Evolutionary conservation across 371 early-diverging fungal genomes (phyloP), one percentile per base, ranked within the genome.

Genomic region (Mucor piriformis): DNA sequence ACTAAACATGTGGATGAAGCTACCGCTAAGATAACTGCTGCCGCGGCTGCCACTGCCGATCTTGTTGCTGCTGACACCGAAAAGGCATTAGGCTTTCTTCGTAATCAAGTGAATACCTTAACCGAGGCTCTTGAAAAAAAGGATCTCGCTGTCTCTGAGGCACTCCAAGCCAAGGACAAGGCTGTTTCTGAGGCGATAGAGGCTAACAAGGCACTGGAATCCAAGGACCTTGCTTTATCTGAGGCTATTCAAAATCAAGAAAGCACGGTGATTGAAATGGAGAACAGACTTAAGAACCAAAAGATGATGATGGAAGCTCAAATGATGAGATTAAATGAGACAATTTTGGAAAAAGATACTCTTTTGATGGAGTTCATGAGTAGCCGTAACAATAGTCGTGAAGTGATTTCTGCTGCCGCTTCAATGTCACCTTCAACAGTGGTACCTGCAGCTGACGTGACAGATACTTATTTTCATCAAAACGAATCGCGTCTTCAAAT

Each of bases 311-410:
- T 63, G 63, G 67, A 67, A 10, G 29, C 59, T 15, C 59, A 63
- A 54, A 59, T 63, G 42, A 67, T 67, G 58, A 55, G 59, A 11
- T 37, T 67, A 7, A 63, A 58, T 13, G 59, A 67, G 21, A 59
- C 38, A 13, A 63, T 67, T 21, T 48, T 67, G 16, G 67, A 67
- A 42, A 67, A 67, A 12, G 67, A 67, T 37, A 47, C 47, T 18
- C 56, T 63, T 25, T 34, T 67, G 4, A 54, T 59, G 44, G 63
- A 63, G 25, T 48, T 59, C 25, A 55, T 59, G 63, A 63, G 52
- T 18, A 57, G 55, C 11, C 61, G 57, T 18, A 63, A 59, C 50
- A 55, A 54, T 21, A 67, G 62, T 27, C 16, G 48, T 16, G 62
- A 66, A 50, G 54, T 16, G 8, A 42, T 55, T 18, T 49, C 55